Conservation (phyloP, 768 basidiomycete species). For the Artomyces pyxidatus region DNA sequence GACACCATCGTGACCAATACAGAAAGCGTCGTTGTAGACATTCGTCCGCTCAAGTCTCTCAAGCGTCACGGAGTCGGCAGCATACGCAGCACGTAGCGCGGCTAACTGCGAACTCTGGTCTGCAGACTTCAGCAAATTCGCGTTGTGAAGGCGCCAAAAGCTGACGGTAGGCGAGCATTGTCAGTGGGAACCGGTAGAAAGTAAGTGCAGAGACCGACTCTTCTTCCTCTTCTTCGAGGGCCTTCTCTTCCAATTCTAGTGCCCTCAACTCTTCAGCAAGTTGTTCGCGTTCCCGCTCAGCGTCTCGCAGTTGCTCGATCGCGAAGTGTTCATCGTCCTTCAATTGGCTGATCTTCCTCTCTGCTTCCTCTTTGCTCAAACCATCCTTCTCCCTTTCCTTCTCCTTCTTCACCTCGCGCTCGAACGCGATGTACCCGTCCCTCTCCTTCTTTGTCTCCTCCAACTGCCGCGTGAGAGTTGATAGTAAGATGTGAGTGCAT, state of each 20-base stretch:
- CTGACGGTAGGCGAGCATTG: conserved; percentile 37
- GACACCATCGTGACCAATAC: conserved; percentile 89
- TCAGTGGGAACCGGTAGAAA: not conserved
- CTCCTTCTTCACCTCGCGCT: conserved; percentile 79
- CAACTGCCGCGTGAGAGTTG: conserved; percentile 66
- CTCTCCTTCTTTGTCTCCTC: conserved; percentile 89
- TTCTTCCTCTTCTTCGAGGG: conserved; percentile 74
- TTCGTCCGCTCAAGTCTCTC: conserved; percentile 88
- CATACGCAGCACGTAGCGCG: conserved; percentile 69
- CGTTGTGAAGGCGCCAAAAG: conserved; percentile 78
- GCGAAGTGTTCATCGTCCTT: conserved; percentile 61
- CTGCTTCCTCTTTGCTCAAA: conserved; percentile 53
- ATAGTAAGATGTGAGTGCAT: conserved; percentile 79
- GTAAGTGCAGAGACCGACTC: conserved; percentile 51
- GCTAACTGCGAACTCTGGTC: conserved; percentile 64
- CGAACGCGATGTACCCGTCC: conserved; percentile 90
- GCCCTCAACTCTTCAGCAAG: conserved; percentile 64
- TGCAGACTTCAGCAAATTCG: conserved; percentile 55
- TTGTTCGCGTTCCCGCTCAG: conserved; percentile 69
- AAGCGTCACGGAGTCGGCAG: conserved; percentile 64
- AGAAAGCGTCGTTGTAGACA: conserved; percentile 94
- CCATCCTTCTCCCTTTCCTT: conserved; percentile 63
- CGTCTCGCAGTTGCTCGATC: conserved; percentile 65
- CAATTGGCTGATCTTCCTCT: conserved; percentile 65
- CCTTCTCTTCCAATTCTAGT: conserved; percentile 71